Evolutionary conservation across 192 early-diverging fungal species (phyloP).

Genomic region (Geosiphon pyriformis): DNA sequence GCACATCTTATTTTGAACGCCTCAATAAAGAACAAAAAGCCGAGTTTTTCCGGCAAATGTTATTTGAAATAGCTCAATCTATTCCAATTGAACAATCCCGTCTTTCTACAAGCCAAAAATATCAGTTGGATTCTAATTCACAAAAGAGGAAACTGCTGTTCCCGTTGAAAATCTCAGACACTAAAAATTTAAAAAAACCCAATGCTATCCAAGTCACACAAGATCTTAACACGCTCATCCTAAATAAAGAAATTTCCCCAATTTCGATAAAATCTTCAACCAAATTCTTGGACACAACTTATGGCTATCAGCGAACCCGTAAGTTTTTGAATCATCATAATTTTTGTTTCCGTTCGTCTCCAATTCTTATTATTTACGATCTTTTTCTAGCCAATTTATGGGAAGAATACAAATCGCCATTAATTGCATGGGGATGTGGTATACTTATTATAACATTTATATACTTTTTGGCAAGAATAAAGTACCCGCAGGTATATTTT

Average conservation of each 20-base stretch:
- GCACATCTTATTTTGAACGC: no score
- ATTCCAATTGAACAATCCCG: no score
- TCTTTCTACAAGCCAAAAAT: no score
- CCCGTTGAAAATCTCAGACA: no score
- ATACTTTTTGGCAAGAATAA: slow-evolving; percentile 6
- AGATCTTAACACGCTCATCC: neutral
- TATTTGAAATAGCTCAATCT: no score
- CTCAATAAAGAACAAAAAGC: no score
- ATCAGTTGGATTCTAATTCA: no score
- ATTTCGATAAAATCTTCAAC: neutral
- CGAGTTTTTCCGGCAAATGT: no score
- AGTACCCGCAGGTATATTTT: neutral
- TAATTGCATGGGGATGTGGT: neutral
- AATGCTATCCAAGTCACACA: no score
- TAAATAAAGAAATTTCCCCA: neutral
- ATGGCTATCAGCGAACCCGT: neutral
- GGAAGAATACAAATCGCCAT: neutral
- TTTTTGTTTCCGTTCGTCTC: neutral
- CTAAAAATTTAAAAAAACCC: no score
- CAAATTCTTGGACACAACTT: neutral
- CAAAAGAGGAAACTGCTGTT: no score
- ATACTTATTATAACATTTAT: neutral
- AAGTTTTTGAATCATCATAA: neutral
- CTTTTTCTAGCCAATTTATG: slow-evolving; percentile 9
- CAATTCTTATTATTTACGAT: neutral